phyloP scores from a whole-genome alignment of 2,329 filamentous ascomycete genomes.

The Trichoderma atrobrunneum region DNA sequence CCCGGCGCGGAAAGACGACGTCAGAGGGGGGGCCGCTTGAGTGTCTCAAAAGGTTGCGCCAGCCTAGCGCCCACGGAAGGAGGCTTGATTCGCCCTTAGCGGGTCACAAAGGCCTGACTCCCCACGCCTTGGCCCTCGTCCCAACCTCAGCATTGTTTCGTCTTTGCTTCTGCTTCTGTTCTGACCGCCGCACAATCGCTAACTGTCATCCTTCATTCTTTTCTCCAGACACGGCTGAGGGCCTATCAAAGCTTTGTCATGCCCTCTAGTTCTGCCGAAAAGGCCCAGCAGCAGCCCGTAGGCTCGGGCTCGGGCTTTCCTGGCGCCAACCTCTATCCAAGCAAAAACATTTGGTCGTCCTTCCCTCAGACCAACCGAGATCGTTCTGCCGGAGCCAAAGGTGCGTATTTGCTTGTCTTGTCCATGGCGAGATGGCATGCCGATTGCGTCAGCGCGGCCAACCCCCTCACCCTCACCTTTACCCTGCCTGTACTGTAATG shows the following conservation, averaged over 20 bases:
- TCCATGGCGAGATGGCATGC: not conserved
- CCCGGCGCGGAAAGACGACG: conserved; percentile 27
- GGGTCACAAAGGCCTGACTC: conserved; percentile 21
- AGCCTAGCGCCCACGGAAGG: conserved; percentile 31
- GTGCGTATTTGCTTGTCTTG: conserved; percentile 36
- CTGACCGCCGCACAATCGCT: conserved; percentile 25
- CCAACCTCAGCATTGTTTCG: conserved; percentile 18
- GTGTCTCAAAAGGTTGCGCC: conserved; percentile 37
- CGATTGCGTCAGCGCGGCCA: not conserved
- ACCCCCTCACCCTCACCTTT: not conserved
- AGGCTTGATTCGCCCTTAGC: conserved; percentile 30
- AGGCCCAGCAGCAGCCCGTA: conserved; percentile 37
- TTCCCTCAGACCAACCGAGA: conserved; percentile 39
- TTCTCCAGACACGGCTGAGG: conserved; percentile 36
- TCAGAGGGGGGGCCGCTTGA: conserved; percentile 34
- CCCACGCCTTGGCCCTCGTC: conserved; percentile 20
- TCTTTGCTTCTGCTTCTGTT: conserved; percentile 3
- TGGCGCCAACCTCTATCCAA: conserved; percentile 36
- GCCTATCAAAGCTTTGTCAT: conserved; percentile 40
- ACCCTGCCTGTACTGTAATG: not conserved
- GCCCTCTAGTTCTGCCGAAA: conserved; percentile 33
- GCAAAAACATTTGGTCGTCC: conserved; percentile 37
- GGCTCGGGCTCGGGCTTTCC: conserved; percentile 41
- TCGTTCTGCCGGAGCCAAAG: conserved; percentile 43
- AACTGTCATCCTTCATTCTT: conserved; percentile 20